phyloP scores from a whole-genome alignment of 305 asterid genomes.

The Ajuga reptans region DNA sequence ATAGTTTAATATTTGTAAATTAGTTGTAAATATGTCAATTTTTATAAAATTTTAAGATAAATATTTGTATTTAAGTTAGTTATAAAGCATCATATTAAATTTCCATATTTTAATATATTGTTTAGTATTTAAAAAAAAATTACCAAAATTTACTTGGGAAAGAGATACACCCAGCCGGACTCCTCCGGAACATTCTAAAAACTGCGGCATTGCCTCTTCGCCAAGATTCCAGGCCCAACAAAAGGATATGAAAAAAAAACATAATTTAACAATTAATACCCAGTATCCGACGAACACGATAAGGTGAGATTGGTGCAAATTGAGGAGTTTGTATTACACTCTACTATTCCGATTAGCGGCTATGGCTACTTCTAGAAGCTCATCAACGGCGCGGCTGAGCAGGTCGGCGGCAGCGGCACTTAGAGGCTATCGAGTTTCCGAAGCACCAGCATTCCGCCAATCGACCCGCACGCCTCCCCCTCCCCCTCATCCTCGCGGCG shows the following conservation, averaged over 20 bases:
- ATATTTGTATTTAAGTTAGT: no score
- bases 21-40: no score
- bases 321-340: neutral
- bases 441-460: constrained; percentile 7
- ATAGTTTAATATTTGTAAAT: no score
- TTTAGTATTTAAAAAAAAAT: no score
- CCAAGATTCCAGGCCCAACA: neutral
- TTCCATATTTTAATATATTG: no score
- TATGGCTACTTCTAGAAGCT: constrained; percentile 38
- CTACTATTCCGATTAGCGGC: neutral
- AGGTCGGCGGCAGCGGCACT: constrained; percentile 35
- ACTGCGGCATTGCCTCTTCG: neutral
- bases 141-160: no score
- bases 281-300: neutral
- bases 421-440: constrained; percentile 18
- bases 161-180: no score
- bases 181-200: neutral
- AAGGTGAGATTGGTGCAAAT: neutral
- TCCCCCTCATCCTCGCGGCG: constrained; percentile 18
- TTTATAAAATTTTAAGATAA: no score
- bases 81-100: no score
- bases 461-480: constrained; percentile 14
- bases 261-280: no score
- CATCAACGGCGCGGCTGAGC: constrained; percentile 33
- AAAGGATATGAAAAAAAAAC: no score